A percentile compares a stretch with the other conserved stretches of the same genome.
phyloP scores from a whole-genome alignment of 1,284 basidiomycete species.

The Moesziomyces sp. region DNA sequence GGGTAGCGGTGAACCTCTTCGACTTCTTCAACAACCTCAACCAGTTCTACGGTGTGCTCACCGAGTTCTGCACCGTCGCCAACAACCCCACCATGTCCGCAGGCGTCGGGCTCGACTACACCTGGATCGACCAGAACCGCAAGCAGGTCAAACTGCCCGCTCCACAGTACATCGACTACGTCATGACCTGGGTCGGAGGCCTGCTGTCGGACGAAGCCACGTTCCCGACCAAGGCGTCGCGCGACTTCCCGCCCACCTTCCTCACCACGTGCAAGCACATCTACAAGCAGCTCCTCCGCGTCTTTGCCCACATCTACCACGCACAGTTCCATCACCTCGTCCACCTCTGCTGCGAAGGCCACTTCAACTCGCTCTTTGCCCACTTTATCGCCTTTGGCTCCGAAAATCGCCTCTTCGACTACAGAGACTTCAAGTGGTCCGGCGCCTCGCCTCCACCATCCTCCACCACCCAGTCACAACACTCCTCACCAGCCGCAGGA shows the following conservation, averaged over 20 bases:
- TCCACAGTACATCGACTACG: constrained; percentile 97
- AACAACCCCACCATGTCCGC: constrained; percentile 94
- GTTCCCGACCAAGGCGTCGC: constrained; percentile 95
- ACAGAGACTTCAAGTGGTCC: constrained; percentile 77
- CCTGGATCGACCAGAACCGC: constrained; percentile 87
- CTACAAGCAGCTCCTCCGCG: constrained; percentile 93
- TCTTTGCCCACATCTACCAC: constrained; percentile 98
- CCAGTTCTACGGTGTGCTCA: constrained; percentile 93
- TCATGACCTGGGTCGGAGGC: constrained; percentile 98
- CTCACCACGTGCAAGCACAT: constrained; percentile 93
- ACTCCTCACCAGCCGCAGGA: constrained; percentile 62
- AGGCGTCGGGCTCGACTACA: constrained; percentile 90
- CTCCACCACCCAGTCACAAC: not conserved
- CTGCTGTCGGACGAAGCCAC: constrained; percentile 89
- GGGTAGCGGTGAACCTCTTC: constrained; percentile 89
- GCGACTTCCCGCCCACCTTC: constrained; percentile 89
- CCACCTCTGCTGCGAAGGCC: constrained; percentile 92
- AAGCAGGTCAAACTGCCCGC: constrained; percentile 93
- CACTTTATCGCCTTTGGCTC: constrained; percentile 90
- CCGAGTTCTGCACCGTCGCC: constrained; percentile 91
- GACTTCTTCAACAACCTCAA: constrained; percentile 88
- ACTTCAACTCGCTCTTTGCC: constrained; percentile 97
- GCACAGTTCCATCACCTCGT: constrained; percentile 90
- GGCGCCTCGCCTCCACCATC: constrained; percentile 13
- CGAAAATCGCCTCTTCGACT: constrained; percentile 82